Conservation (phyloP, 2,329 filamentous ascomycete species). For the Fusarium xylarioides region DNA sequence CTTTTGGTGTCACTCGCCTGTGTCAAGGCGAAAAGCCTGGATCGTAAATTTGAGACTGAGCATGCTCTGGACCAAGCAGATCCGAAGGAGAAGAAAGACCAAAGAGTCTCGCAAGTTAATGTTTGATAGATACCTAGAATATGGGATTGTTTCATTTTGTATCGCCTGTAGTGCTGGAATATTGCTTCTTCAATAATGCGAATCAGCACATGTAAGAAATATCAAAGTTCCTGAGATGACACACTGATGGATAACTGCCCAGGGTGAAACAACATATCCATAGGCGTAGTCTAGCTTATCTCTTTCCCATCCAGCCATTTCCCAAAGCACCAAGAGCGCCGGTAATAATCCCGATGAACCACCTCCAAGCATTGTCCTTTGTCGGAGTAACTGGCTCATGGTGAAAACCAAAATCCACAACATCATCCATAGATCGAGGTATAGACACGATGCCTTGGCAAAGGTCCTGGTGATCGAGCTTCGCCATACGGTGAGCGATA, state of each 20-base stretch:
- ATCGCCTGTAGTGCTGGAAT: background rate
- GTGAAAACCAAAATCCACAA: background rate
- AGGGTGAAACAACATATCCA: too few species aligned
- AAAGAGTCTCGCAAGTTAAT: background rate
- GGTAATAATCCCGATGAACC: background rate
- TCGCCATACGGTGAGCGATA: background rate
- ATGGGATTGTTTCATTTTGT: background rate
- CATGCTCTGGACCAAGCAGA: conserved; percentile 13
- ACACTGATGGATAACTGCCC: background rate
- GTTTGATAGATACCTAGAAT: conserved; percentile 12
- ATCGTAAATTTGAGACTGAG: conserved; percentile 37
- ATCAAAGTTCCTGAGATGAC: background rate
- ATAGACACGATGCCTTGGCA: background rate
- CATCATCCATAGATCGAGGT: background rate
- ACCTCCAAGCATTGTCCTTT: background rate
- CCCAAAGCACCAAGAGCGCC: background rate
- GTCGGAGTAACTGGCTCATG: background rate
- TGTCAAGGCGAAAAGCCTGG: conserved; percentile 34
- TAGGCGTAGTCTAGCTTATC: background rate
- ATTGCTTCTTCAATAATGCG: background rate
- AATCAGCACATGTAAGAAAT: background rate
- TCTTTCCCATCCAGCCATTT: background rate
- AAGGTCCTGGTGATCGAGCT: background rate
- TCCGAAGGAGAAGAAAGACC: background rate
- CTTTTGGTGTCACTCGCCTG: conserved; percentile 26